Percentiles rank a stretch among this genome's conserved stretches.
Evolutionary conservation across 345 rosid species (phyloP).

Genomic region (Carallia brachiata): DNA sequence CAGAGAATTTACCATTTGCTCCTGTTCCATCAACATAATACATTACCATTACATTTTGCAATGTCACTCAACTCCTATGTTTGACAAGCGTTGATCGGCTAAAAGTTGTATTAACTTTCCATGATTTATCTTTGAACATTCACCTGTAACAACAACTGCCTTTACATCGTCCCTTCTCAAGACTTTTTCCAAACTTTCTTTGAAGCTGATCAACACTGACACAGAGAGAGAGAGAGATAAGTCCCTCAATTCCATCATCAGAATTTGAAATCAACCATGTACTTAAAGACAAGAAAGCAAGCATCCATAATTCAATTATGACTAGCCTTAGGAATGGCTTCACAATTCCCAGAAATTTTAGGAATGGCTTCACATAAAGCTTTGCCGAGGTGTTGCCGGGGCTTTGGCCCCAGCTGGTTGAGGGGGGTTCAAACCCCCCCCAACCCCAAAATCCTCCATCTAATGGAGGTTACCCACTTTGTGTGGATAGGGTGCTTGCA

Average conservation of each 20-base stretch:
- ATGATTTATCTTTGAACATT: constrained; percentile 11
- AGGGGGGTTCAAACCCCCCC: too few relatives aligned
- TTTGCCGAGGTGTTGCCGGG: too few relatives aligned
- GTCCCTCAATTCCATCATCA: not conserved
- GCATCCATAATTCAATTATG: not conserved
- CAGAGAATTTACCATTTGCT: constrained; percentile 86
- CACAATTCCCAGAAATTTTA: not conserved
- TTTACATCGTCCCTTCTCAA: constrained; percentile 81
- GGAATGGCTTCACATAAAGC: too few relatives aligned
- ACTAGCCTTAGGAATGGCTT: not conserved
- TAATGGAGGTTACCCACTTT: too few relatives aligned
- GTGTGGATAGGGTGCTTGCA: too few relatives aligned
- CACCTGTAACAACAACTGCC: constrained; percentile 91
- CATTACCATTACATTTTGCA: constrained; percentile 11
- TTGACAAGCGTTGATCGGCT: not conserved
- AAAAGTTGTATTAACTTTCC: not conserved
- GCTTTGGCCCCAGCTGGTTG: too few relatives aligned
- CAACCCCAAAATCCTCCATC: too few relatives aligned
- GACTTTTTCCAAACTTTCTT: constrained; percentile 73
- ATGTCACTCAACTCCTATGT: not conserved
- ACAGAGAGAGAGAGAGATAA: constrained; percentile 7
- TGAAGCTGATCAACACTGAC: constrained; percentile 71
- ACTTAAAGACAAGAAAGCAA: not conserved
- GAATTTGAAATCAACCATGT: too few relatives aligned
- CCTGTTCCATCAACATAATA: constrained; percentile 44